Evolutionary conservation across 306 rosid species (phyloP).

Genomic region (Abrus pulchellus): DNA sequence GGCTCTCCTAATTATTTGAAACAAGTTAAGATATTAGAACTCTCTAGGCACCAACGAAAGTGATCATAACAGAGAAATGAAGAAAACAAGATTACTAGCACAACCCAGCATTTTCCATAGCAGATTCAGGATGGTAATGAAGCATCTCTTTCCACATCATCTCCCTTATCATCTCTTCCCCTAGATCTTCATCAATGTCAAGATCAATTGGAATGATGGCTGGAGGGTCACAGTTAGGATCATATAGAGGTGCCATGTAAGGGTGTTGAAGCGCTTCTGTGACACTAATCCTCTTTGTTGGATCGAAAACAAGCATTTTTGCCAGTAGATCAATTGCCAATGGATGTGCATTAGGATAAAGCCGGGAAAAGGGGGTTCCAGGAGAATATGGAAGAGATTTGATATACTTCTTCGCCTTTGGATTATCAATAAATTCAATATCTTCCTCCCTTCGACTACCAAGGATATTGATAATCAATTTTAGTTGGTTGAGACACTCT

Average conservation of each 20-base stretch:
- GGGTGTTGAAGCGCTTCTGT: slow-evolving; percentile 91
- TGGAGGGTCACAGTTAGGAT: slow-evolving; percentile 76
- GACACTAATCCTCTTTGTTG: slow-evolving; percentile 90
- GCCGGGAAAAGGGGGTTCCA: slow-evolving; percentile 68
- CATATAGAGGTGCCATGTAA: slow-evolving; percentile 84
- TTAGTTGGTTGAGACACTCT: slow-evolving; percentile 90
- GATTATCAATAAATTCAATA: slow-evolving; percentile 85
- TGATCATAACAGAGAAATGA: slow-evolving; percentile 28
- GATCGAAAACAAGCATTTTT: slow-evolving; percentile 95
- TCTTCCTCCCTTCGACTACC: slow-evolving; percentile 97
- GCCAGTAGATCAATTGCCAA: slow-evolving; percentile 82
- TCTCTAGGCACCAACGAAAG: slow-evolving; percentile 39
- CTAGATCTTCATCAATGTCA: slow-evolving; percentile 88
- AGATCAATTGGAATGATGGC: slow-evolving; percentile 91
- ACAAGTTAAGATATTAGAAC: slow-evolving; percentile 55
- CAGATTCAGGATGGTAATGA: slow-evolving; percentile 85
- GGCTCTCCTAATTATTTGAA: slow-evolving; percentile 53
- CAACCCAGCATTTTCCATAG: slow-evolving; percentile 50
- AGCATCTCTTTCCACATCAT: slow-evolving; percentile 96
- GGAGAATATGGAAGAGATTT: slow-evolving; percentile 70
- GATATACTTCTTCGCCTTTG: slow-evolving; percentile 80
- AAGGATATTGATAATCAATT: slow-evolving; percentile 79
- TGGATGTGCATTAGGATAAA: slow-evolving; percentile 84
- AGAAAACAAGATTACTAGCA: slow-evolving; percentile 47
- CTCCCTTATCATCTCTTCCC: slow-evolving; percentile 96